phyloP scores from a whole-genome alignment of 495 filamentous ascomycete genomes.

The Diplogelasinospora grovesii region DNA sequence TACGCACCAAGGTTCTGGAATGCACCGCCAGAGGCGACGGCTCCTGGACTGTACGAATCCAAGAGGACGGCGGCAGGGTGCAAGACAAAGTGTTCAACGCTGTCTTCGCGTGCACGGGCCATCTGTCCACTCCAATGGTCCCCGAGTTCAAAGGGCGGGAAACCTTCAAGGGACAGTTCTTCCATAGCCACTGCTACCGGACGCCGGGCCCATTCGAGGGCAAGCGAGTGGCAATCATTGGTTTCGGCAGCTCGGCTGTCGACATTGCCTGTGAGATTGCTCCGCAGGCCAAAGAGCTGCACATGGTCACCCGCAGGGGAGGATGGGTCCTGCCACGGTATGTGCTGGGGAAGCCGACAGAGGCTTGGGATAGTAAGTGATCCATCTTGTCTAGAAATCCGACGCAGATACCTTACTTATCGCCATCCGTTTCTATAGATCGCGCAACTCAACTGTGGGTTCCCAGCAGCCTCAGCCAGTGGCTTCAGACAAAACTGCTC shows the following conservation, averaged over 20 bases:
- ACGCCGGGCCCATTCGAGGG: constrained; percentile 18
- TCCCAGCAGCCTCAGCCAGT: constrained; percentile 10
- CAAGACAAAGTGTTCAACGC: constrained; percentile 19
- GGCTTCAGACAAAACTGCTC: constrained; percentile 12
- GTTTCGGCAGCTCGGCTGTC: constrained; percentile 24
- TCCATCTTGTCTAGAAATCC: not conserved
- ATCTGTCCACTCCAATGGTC: constrained; percentile 17
- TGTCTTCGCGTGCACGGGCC: constrained; percentile 25
- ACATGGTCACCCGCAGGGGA: constrained; percentile 16
- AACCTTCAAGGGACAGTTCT: constrained; percentile 14
- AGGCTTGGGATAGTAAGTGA: constrained; percentile 16
- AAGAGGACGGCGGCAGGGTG: constrained; percentile 3
- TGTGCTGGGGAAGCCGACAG: constrained; percentile 13
- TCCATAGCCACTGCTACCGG: constrained; percentile 30
- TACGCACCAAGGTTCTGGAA: constrained; percentile 17
- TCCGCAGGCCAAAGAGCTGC: constrained; percentile 8
- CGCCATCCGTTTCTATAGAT: constrained; percentile 3
- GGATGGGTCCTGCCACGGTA: constrained; percentile 20
- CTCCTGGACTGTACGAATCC: constrained; percentile 5
- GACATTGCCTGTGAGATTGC: constrained; percentile 19
- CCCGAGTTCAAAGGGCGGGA: constrained; percentile 21
- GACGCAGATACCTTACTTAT: too few species aligned
- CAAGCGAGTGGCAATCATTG: constrained; percentile 24
- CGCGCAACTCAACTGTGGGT: constrained; percentile 12
- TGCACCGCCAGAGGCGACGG: constrained; percentile 9